Conservation (phyloP, 31 red algal species). For the Asparagopsis taxiformis region DNA sequence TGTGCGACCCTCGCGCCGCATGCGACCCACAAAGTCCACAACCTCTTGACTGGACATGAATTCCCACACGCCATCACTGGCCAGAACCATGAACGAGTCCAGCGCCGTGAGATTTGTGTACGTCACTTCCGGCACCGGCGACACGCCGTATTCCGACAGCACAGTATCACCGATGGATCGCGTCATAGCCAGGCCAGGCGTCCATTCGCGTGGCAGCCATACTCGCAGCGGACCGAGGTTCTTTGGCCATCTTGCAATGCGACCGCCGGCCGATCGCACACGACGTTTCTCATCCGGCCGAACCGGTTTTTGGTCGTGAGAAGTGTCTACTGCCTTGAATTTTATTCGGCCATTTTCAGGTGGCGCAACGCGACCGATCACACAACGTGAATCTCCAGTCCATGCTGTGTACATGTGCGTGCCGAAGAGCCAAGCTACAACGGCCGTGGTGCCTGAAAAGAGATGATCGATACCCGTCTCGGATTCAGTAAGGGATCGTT, state of each 20-base stretch:
- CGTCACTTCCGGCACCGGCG: slow-evolving; percentile 74
- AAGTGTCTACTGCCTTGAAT: slow-evolving; percentile 58
- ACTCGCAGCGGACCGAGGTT: slow-evolving; percentile 81
- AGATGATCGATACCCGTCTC: slow-evolving; percentile 58
- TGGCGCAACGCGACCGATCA: slow-evolving; percentile 51
- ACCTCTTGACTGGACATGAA: slow-evolving; percentile 84
- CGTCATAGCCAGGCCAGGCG: slow-evolving; percentile 90
- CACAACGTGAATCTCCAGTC: slow-evolving; percentile 75
- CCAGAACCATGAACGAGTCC: slow-evolving; percentile 77
- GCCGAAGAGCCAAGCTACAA: slow-evolving; percentile 71
- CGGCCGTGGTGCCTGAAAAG: slow-evolving; percentile 76
- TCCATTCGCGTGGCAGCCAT: slow-evolving; percentile 83
- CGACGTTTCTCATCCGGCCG: slow-evolving; percentile 75
- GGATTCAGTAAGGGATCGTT: slow-evolving; percentile 48
- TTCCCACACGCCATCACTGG: slow-evolving; percentile 91
- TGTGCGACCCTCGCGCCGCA: slow-evolving; percentile 38
- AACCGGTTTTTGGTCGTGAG: slow-evolving; percentile 79
- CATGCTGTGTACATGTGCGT: slow-evolving; percentile 70
- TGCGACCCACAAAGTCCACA: slow-evolving; percentile 63
- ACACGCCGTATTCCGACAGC: slow-evolving; percentile 63
- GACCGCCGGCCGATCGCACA: slow-evolving; percentile 65
- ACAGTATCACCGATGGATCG: slow-evolving; percentile 87
- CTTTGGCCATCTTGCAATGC: slow-evolving; percentile 74
- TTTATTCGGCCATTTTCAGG: slow-evolving; percentile 22
- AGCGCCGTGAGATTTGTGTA: slow-evolving; percentile 27